Evolutionary conservation across 2,329 filamentous ascomycete genomes (phyloP), one percentile per base, ranked within the genome.

Genomic region (Blastomyces gilchristii): DNA sequence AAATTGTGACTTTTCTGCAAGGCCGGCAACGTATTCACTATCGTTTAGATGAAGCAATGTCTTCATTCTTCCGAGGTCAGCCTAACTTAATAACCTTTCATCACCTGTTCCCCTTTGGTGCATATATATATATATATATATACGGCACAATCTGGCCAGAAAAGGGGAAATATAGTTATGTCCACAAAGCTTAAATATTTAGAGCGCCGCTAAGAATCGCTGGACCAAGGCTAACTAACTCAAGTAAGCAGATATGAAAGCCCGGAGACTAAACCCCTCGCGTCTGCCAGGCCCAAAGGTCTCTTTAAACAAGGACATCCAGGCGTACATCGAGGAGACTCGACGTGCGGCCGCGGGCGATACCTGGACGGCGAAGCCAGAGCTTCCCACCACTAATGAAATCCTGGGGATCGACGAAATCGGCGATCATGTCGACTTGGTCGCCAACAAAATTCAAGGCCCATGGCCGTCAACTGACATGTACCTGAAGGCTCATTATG

Each of bases 401-500:
- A 70, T 80, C 14, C 62, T 76, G 34, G 72, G 71, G 4, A 66
- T 61, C 11, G 66, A 67, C 43, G 68, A 67, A 45, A 65, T 60
- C 25, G 61, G 61, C 25, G 64, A 31, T 7, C 9, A n/a, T 14
- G 68, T 79, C 2, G 68, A 74, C 3, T 70, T 86, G 0, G 74
- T 78, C 0, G 68, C 76, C 0, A 90, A 90, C 68, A 77, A 77
- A 7, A 77, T 86, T 25, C 66, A 81, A 0, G 78, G 79, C 0
- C 77, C 85, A 0, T 93, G 87, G 79, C 66, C 74, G 0, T 84
- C 79, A 4, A 87, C 83, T 56, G 80, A 85, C 0, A 78, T 81
- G 0, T 96, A 96, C 63, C 78, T 96, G 0, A 78, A 84, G 41
- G 82, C 85, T 0, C 89, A 95, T 59, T 96, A 94, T 70, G 79